These are phyloP conservation scores for Ormosia emarginata DNA, from an alignment of 306 rosid species.

Conservation along the genomic window DNA sequence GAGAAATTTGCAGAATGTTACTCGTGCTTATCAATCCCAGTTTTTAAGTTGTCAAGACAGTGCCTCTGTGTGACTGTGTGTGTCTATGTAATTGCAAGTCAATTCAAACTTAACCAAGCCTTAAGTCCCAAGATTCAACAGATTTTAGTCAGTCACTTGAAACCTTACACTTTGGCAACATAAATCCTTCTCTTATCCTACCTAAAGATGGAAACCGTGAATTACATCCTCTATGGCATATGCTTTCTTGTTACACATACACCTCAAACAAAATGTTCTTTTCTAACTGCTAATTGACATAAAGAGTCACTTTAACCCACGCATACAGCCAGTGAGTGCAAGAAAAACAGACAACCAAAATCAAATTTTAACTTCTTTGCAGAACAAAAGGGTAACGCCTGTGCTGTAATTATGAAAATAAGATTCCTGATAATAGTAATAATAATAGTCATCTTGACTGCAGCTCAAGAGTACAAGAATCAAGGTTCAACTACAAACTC, in stretches of 20 bases:
- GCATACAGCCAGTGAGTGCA: not conserved
- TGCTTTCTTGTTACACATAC: not conserved
- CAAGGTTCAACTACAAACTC: not conserved
- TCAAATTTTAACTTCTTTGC: not conserved
- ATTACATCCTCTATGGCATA: not conserved
- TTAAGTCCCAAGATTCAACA: not conserved
- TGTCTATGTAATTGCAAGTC: not conserved
- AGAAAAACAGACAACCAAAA: not conserved
- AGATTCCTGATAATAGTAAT: not conserved
- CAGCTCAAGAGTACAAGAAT: not conserved
- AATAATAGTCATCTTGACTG: not conserved
- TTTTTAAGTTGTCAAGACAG: not conserved
- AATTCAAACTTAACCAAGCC: not conserved
- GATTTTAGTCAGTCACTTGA: not conserved
- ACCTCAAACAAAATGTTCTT: not conserved
- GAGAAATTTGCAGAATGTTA: not conserved
- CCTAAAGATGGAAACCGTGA: not conserved
- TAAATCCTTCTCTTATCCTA: not conserved
- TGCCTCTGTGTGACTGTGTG: not conserved
- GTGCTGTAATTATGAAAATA: not conserved
- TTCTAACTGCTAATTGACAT: not conserved
- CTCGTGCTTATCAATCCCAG: not conserved
- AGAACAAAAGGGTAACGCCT: not conserved
- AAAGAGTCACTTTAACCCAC: not conserved
- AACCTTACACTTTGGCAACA: no score